phyloP scores from a whole-genome alignment of 129 eudicot species.

The Pulicaria dysenterica region DNA sequence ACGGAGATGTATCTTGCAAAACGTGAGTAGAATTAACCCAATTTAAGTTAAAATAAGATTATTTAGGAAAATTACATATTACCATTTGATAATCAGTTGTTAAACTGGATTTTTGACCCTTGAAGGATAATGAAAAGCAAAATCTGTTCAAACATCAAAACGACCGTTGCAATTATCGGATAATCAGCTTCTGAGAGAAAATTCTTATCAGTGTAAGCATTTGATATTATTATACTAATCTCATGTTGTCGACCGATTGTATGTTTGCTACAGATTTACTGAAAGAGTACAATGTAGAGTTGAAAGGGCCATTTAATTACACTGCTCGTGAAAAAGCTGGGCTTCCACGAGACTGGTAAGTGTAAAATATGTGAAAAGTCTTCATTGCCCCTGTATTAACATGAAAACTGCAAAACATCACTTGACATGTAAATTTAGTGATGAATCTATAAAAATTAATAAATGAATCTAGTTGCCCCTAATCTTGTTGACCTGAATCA shows the following conservation, averaged over 20 bases:
- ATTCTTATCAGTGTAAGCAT: neutral
- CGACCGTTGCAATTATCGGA: too few relatives aligned
- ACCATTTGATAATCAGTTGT: too few relatives aligned
- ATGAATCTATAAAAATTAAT: neutral
- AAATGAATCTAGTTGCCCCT: neutral
- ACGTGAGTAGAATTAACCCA: too few relatives aligned
- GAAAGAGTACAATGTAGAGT: constrained; percentile 74
- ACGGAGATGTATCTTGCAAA: too few relatives aligned
- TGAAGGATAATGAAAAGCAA: too few relatives aligned
- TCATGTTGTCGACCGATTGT: neutral
- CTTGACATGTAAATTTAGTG: neutral
- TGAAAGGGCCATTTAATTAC: constrained; percentile 89
- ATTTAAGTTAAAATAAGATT: too few relatives aligned
- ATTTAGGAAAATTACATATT: too few relatives aligned
- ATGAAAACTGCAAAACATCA: neutral
- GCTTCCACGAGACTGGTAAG: constrained; percentile 84
- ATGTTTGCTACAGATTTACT: constrained; percentile 56
- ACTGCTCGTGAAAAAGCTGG: constrained; percentile 87
- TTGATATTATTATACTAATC: constrained; percentile 1
- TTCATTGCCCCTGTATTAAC: constrained; percentile 15
- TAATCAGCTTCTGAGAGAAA: too few relatives aligned
- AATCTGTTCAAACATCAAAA: too few relatives aligned
- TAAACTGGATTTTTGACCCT: too few relatives aligned
- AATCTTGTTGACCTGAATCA: neutral
- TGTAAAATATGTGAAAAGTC: constrained; percentile 23